phyloP scores from a whole-genome alignment of 169 alveolate species.

The Perkinsus marinus region DNA sequence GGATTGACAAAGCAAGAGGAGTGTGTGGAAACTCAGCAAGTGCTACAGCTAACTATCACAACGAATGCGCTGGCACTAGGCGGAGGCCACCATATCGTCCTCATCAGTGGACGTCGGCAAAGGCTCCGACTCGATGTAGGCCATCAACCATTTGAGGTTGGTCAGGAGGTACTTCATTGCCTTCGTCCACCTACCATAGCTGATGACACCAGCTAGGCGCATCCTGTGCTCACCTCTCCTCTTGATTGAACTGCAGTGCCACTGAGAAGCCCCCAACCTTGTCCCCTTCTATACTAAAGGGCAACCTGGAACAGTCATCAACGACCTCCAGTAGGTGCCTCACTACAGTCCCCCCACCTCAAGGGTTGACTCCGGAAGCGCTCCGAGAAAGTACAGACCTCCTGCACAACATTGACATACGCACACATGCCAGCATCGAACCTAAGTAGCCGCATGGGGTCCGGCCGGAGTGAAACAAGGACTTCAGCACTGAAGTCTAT shows the following conservation, averaged over 20 bases:
- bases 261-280: conserved; percentile 30
- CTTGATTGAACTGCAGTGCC: conserved; percentile 28
- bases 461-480: too few species aligned
- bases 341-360: background rate
- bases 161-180: conserved; percentile 28
- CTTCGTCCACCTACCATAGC: conserved; percentile 17
- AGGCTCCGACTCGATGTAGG: conserved; percentile 14
- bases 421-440: background rate
- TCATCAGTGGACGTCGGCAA: background rate
- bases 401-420: background rate
- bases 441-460: background rate
- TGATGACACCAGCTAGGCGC: background rate
- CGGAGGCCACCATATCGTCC: too few species aligned
- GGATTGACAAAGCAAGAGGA: too few species aligned
- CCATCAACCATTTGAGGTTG: conserved; percentile 28
- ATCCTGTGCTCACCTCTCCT: conserved; percentile 3
- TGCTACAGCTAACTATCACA: too few species aligned
- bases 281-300: conserved; percentile 27
- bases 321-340: background rate
- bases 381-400: background rate
- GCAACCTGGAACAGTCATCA: conserved; percentile 10
- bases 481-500: background rate
- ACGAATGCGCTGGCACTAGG: too few species aligned
- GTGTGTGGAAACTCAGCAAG: too few species aligned
- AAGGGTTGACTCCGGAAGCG: background rate